A percentile compares a stretch with the other conserved stretches of the same genome.
Conservation (phyloP, 202 grass and related monocot genomes). For the Tripidium arundinaceum region DNA sequence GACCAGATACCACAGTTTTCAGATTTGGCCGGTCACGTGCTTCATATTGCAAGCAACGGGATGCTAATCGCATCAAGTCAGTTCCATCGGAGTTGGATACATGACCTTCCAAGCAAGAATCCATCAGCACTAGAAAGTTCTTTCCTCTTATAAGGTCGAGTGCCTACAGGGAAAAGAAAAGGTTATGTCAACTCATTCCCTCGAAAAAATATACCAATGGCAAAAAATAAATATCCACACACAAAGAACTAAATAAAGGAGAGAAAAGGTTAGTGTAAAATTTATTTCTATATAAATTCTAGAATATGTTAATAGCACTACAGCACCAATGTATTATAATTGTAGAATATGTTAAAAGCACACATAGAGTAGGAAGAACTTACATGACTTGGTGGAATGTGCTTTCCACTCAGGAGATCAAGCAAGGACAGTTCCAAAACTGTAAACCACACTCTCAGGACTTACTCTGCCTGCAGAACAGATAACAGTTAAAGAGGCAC, state of each 20-base stretch:
- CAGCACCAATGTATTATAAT: neutral
- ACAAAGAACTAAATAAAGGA: neutral
- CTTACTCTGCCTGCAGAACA: conserved; percentile 75
- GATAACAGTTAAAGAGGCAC: neutral
- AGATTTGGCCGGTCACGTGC: conserved; percentile 80
- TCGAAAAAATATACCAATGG: neutral
- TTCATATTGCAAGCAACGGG: conserved; percentile 84
- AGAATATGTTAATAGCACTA: neutral
- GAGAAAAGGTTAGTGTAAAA: neutral
- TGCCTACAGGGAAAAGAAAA: conserved; percentile 40
- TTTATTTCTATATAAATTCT: neutral
- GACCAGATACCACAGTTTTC: conserved; percentile 63
- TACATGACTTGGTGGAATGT: conserved; percentile 97
- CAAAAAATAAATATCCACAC: neutral
- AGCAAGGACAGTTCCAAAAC: conserved; percentile 90
- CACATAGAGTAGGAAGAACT: conserved; percentile 17
- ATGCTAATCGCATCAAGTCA: conserved; percentile 76
- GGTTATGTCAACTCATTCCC: too few relatives aligned
- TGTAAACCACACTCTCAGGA: conserved; percentile 84
- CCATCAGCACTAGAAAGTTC: conserved; percentile 75
- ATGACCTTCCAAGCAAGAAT: conserved; percentile 94
- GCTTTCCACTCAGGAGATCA: conserved; percentile 94
- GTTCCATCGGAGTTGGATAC: conserved; percentile 77
- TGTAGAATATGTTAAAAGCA: neutral
- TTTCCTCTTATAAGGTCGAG: conserved; percentile 88